Evolutionary conservation across 2,329 filamentous ascomycete genomes (phyloP).

Genomic region (Capronia americana): DNA sequence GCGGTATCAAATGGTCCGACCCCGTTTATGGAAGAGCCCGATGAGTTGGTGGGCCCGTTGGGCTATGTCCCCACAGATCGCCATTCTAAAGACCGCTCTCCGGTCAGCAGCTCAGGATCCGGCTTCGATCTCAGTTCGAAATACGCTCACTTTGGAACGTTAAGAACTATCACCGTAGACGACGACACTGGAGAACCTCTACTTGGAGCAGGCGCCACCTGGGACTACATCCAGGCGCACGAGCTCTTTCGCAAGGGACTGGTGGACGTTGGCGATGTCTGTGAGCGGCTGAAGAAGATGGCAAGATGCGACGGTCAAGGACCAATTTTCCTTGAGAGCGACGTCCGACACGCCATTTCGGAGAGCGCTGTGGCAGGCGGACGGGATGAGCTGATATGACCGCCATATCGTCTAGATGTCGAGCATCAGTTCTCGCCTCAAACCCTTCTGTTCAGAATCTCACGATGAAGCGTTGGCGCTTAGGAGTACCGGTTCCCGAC

Average conservation of each 20-base stretch:
- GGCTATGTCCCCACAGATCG: slow-evolving; percentile 75
- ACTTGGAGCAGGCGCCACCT: slow-evolving; percentile 77
- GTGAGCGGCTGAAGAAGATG: slow-evolving; percentile 74
- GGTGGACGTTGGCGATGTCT: slow-evolving; percentile 82
- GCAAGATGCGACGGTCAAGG: slow-evolving; percentile 86
- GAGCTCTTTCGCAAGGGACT: slow-evolving; percentile 76
- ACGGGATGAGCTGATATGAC: slow-evolving; percentile 72
- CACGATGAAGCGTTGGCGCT: slow-evolving; percentile 21
- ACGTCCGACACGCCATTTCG: slow-evolving; percentile 76
- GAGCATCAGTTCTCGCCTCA: neutral
- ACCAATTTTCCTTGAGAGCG: slow-evolving; percentile 81
- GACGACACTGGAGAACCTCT: slow-evolving; percentile 70
- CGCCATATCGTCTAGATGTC: neutral
- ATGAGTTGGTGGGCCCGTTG: slow-evolving; percentile 66
- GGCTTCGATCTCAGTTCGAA: slow-evolving; percentile 39
- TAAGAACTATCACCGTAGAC: slow-evolving; percentile 52
- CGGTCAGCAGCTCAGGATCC: slow-evolving; percentile 45
- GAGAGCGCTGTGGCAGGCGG: slow-evolving; percentile 76
- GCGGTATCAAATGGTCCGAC: slow-evolving; percentile 40
- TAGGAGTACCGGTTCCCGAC: neutral
- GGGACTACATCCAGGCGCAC: slow-evolving; percentile 87
- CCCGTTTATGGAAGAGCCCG: slow-evolving; percentile 36
- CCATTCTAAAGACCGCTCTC: slow-evolving; percentile 61
- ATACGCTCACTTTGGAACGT: slow-evolving; percentile 35
- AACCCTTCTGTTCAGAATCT: neutral